A percentile compares a stretch with the other conserved stretches of the same genome.
phyloP scores from a whole-genome alignment of 192 early-diverging fungal genomes.

The Backusella westeae region DNA sequence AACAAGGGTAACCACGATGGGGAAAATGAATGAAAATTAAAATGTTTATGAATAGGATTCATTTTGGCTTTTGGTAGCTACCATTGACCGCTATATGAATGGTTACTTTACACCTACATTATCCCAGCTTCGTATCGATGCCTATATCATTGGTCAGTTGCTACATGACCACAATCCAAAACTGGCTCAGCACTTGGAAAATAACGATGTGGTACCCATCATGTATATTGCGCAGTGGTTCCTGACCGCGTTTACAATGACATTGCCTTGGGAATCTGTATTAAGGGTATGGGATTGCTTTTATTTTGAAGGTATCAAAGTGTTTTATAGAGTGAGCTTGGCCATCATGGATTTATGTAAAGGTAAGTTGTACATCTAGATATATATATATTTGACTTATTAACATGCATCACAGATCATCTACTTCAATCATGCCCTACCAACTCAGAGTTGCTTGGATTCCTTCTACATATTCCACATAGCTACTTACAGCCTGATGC shows the following conservation, averaged over 20 bases:
- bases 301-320: constrained; percentile 80
- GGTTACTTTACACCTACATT: constrained; percentile 79
- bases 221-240: constrained; percentile 97
- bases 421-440: constrained; percentile 75
- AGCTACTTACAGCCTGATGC: constrained; percentile 57
- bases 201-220: constrained; percentile 76
- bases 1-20: constrained; percentile 48
- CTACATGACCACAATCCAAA: constrained; percentile 65
- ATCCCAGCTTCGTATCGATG: constrained; percentile 76
- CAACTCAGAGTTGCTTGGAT: constrained; percentile 69
- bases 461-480: constrained; percentile 79
- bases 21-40: neutral
- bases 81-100: constrained; percentile 69
- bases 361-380: constrained; percentile 29
- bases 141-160: constrained; percentile 76
- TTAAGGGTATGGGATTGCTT: constrained; percentile 94
- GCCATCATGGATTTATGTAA: constrained; percentile 60
- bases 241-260: constrained; percentile 84
- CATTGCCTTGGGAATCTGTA: constrained; percentile 84
- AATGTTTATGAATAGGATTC: constrained; percentile 53
- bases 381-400: neutral
- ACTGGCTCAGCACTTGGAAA: constrained; percentile 67
- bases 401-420: constrained; percentile 35
- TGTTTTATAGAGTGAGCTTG: constrained; percentile 78
- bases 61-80: constrained; percentile 86